Base-by-base conservation (phyloP, 805 yeast genomes). In the Kodamaea sagamina region DNA sequence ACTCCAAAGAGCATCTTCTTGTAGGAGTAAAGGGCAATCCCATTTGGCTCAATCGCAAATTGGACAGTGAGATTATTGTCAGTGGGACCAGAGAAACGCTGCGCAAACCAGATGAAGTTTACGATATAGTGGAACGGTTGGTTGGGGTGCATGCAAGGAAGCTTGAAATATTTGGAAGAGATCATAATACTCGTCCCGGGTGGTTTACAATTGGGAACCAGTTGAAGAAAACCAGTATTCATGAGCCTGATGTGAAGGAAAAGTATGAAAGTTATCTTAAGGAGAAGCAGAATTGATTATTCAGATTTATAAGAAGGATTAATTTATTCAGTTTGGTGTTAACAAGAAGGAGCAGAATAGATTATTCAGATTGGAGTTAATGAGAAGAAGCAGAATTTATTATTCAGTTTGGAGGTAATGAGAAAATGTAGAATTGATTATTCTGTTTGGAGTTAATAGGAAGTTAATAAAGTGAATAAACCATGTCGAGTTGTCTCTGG, bases 161-260 rank as follows among this genome's bases (percentile, higher is more conserved):
- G 57, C 68, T 92, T 22, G 97, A 92, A 61, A 79, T 92, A 1
- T 90, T 90, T 65, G 97, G 97, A 4, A 75, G 95, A 44, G 85
- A 82, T 50, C 92, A 87, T 55, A 90, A 92, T 55, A 72, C 84
- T 1, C 74, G 97, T 27, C 86, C 89, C 0, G 97, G 97, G 0
- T 92, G 98, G 97, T 67, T 90, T 41, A 87, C 74, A 51, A 69
- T 89, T 40, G 96, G 96, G 0, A 84, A 88, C 56, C 93, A 88
- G 59, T 59, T 89, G 34, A 72, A 74, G 5, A 88, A 86, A 0
- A 73, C 77, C 2, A 63, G 72, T 18, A 68, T 87, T 8, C 65
- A 71, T 36, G 93, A 85, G 52, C 63, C 68, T 44, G 87, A 82
- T 44, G 78, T 84, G 11, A 62, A 63, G 49, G 53, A 53, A 29